Evolutionary conservation across 345 rosid genomes (phyloP).

Genomic region (Aethionema arabicum): DNA sequence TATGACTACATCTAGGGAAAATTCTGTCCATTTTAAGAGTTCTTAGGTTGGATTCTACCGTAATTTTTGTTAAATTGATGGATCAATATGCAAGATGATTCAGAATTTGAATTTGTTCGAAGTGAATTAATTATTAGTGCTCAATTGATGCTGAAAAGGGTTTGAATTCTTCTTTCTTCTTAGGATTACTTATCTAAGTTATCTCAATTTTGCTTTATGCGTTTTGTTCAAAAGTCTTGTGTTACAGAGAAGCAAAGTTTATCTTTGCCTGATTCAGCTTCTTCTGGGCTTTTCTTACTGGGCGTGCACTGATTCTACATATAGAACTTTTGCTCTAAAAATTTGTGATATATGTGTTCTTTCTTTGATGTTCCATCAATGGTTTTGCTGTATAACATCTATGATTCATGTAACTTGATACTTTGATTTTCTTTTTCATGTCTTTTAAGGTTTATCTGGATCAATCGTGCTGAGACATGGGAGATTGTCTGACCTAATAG

Average conservation of each 20-base stretch:
- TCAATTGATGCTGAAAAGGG: neutral
- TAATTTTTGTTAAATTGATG: neutral
- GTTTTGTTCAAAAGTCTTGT: neutral
- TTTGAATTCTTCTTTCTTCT: neutral
- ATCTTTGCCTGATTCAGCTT: neutral
- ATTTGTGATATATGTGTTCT: neutral
- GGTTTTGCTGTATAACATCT: neutral
- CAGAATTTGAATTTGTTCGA: neutral
- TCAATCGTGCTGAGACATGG: slow-evolving; percentile 72
- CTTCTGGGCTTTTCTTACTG: neutral
- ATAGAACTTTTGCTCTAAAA: neutral
- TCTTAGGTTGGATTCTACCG: neutral
- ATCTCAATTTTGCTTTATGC: neutral
- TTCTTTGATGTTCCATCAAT: neutral
- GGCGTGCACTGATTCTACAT: neutral
- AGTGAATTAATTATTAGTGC: neutral
- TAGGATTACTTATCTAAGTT: neutral
- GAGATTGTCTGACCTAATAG: slow-evolving; percentile 67
- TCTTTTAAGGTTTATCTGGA: slow-evolving; percentile 62
- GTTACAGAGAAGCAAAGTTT: neutral
- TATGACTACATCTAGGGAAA: slow-evolving; percentile 13
- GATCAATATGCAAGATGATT: neutral
- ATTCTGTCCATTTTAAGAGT: neutral
- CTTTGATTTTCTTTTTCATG: slow-evolving; percentile 28
- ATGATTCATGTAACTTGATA: slow-evolving; percentile 3